Percentiles rank a stretch among this genome's conserved stretches.
Conservation (phyloP, 495 filamentous ascomycete species). For the Aspergillus asperescens region DNA sequence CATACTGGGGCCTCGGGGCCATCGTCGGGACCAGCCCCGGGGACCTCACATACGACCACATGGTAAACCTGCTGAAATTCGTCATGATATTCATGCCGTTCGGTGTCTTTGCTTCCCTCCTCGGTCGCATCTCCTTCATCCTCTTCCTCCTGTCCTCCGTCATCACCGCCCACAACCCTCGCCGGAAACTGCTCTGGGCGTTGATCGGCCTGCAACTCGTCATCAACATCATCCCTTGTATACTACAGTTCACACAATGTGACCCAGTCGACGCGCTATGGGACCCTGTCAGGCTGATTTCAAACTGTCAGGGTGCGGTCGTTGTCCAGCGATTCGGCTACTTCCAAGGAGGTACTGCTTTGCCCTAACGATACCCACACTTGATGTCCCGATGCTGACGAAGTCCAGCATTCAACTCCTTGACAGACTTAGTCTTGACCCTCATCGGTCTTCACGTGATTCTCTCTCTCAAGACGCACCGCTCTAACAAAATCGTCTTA, state of each 20-base stretch:
- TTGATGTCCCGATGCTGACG: not conserved
- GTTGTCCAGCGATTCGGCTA: not conserved
- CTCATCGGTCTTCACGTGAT: not conserved
- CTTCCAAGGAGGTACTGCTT: slow-evolving; percentile 4
- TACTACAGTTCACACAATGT: slow-evolving; percentile 5
- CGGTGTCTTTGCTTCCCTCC: not conserved
- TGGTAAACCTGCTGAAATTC: not conserved
- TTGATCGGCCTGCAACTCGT: not conserved
- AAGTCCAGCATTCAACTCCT: not conserved
- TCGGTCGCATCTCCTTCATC: slow-evolving; percentile 6
- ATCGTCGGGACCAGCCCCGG: not conserved
- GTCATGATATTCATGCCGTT: slow-evolving; percentile 3
- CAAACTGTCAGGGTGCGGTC: not conserved
- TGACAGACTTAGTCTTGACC: not conserved
- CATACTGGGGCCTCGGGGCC: not conserved
- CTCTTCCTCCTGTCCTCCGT: slow-evolving; percentile 1
- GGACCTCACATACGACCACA: not conserved
- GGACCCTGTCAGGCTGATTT: not conserved
- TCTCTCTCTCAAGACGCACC: not conserved
- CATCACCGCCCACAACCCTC: not conserved
- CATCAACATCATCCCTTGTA: not conserved
- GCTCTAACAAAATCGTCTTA: slow-evolving; percentile 1
- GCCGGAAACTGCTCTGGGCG: slow-evolving; percentile 1
- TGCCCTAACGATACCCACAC: not conserved
- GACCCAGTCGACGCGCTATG: not conserved